Evolutionary conservation across 2,329 filamentous ascomycete species (phyloP).

Genomic region (Rhinocladiella similis): DNA sequence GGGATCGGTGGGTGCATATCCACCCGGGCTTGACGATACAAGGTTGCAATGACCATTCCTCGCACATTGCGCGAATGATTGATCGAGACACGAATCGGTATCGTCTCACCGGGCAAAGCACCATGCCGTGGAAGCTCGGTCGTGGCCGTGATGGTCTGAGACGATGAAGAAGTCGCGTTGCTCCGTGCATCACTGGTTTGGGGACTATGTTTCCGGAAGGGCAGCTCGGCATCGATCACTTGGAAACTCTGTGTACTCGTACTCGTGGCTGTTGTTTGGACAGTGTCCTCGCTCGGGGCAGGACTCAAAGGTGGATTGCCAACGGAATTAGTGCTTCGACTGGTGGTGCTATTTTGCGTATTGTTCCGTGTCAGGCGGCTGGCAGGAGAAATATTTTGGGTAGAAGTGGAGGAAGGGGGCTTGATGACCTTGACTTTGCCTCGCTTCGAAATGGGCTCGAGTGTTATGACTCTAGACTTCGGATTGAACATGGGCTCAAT

Average conservation of each 20-base stretch:
- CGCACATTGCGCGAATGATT: conserved; percentile 79
- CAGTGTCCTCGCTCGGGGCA: conserved; percentile 67
- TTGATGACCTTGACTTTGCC: conserved; percentile 61
- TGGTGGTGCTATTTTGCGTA: conserved; percentile 27
- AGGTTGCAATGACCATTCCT: conserved; percentile 88
- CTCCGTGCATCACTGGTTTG: conserved; percentile 50
- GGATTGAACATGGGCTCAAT: conserved; percentile 73
- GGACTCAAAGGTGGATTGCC: conserved; percentile 46
- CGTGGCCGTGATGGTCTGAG: conserved; percentile 81
- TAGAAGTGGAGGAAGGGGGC: conserved; percentile 41
- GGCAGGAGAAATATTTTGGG: conserved; percentile 47
- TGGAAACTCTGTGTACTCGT: conserved; percentile 60
- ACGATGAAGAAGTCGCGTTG: conserved; percentile 57
- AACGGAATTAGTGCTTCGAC: conserved; percentile 30
- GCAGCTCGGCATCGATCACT: conserved; percentile 48
- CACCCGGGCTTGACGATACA: conserved; percentile 88
- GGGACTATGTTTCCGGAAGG: conserved; percentile 27
- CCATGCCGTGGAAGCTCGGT: conserved; percentile 81
- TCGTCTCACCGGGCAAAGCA: conserved; percentile 78
- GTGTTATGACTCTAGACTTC: conserved; percentile 76
- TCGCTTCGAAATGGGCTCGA: conserved; percentile 80
- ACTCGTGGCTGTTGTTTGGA: conserved; percentile 68
- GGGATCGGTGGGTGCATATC: conserved; percentile 71
- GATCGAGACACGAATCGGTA: conserved; percentile 77
- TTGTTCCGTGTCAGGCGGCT: conserved; percentile 43